A percentile compares a stretch with the other conserved stretches of the same genome.
Evolutionary conservation across 495 filamentous ascomycete species (phyloP).

Genomic region (Xylaria intraflava): DNA sequence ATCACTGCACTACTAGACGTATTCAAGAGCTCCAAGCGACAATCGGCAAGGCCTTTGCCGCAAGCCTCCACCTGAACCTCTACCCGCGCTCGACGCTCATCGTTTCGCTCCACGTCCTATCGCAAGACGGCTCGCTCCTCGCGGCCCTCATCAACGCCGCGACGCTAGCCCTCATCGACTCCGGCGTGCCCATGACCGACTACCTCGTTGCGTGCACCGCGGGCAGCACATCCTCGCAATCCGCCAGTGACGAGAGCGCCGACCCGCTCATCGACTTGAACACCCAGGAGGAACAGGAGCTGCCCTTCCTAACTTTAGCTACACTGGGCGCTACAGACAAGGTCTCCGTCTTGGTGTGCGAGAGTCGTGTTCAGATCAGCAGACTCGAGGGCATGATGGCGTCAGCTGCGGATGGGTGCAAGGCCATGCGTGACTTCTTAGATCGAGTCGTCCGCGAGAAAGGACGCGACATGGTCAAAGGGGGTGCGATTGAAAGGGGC

Average conservation of each 20-base stretch:
- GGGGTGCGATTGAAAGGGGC: conserved; percentile 44
- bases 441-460: conserved; percentile 62
- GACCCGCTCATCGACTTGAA: conserved; percentile 90
- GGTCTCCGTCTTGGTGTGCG: conserved; percentile 73
- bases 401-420: conserved; percentile 87
- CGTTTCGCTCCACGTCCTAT: conserved; percentile 79
- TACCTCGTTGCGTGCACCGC: conserved; percentile 84
- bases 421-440: conserved; percentile 70
- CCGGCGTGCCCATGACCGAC: conserved; percentile 88
- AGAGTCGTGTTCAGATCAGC: conserved; percentile 69
- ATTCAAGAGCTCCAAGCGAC: conserved; percentile 73
- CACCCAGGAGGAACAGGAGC: conserved; percentile 75
- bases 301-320: conserved; percentile 81
- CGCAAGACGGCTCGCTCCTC: conserved; percentile 82
- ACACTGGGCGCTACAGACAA: conserved; percentile 67
- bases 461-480: conserved; percentile 58
- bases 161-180: conserved; percentile 87
- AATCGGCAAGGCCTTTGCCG: conserved; percentile 64
- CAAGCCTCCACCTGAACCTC: conserved; percentile 72
- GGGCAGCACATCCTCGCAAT: conserved; percentile 64
- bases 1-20: conserved; percentile 46
- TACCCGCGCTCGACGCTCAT: conserved; percentile 83
- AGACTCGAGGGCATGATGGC: conserved; percentile 86
- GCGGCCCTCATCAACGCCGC: conserved; percentile 86
- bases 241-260: conserved; percentile 56